Percentiles rank a stretch among this genome's conserved stretches.
Evolutionary conservation across 2,329 filamentous ascomycete species (phyloP).

Genomic region (Ophiocordyceps camponoti-saundersi): DNA sequence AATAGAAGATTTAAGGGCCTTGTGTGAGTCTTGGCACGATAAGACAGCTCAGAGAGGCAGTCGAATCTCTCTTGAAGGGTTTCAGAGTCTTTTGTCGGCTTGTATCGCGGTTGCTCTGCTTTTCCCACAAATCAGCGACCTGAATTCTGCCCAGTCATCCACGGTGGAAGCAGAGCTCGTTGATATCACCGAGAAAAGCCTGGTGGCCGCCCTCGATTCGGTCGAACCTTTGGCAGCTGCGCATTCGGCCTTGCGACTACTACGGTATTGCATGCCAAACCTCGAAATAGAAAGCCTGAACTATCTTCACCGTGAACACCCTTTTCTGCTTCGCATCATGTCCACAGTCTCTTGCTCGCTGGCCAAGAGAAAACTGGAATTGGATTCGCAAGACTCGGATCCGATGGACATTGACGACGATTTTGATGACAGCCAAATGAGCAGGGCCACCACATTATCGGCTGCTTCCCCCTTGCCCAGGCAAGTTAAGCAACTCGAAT

Average conservation of each 20-base stretch:
- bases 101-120: constrained; percentile 27
- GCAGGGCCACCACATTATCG: constrained; percentile 21
- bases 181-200: constrained; percentile 20
- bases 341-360: constrained; percentile 17
- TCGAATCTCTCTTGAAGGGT: constrained; percentile 33
- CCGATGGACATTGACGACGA: constrained; percentile 52
- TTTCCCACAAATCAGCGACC: constrained; percentile 26
- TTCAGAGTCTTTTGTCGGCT: constrained; percentile 33
- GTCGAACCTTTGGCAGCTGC: constrained; percentile 28
- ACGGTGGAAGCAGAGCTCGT: constrained; percentile 28
- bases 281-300: constrained; percentile 20
- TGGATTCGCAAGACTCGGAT: constrained; percentile 22
- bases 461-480: constrained; percentile 26
- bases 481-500: constrained; percentile 21
- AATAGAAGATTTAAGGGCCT: constrained; percentile 27
- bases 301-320: constrained; percentile 18
- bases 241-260: constrained; percentile 25
- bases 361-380: constrained; percentile 7
- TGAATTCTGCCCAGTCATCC: constrained; percentile 29
- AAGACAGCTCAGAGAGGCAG: constrained; percentile 25
- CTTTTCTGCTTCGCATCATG: constrained; percentile 25
- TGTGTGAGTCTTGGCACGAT: constrained; percentile 30
- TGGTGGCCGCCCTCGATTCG: constrained; percentile 23
- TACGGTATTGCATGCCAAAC: constrained; percentile 28
- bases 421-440: constrained; percentile 44